Evolutionary conservation across 352 stramenopile species (phyloP), one percentile per base, ranked within the genome.

Genomic region (Phytophthora pisi): DNA sequence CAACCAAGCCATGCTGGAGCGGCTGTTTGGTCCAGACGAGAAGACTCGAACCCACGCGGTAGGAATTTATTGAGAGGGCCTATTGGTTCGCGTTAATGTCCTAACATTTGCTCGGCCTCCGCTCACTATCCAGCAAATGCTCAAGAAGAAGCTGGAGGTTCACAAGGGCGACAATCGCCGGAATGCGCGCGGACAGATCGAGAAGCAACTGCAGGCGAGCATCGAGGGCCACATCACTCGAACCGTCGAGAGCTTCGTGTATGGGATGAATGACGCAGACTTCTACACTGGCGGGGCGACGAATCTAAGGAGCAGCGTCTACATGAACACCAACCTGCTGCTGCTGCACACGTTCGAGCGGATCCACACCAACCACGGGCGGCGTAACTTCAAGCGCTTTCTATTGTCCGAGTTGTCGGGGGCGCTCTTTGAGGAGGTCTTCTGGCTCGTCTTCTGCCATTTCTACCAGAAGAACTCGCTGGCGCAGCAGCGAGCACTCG

Each of bases 211-310:
- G n/a, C 86, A 96, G 57, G 82, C 81, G 1, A 96, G 89, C 57
- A 86, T 96, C 36, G 91, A 97, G 61, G 85, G 89, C 10, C 88
- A 97, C 68, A 89, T 96, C 63, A 96, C 88, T 1, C 88, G 91
- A 23, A 91, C 86, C 0, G 91, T 96, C 11, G 90, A 92, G 51
- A 93, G 89, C 52, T 82, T 78, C 66, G 61, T 81, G 36, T 84
- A 89, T 62, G 66, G 68, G 3, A 42, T 26, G 18, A 67, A 34
- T n/a, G 68, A 68, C 16, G 58, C 50, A 13, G 38, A 55, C 18
- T 34, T 51, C 28, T 30, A 45, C 11, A 30, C 46, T 2, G 31
- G 23, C 18, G 34, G 66, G 15, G 45, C 23, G 8, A 40, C 61
- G 5, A 57, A 49, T 28, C 26, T 45, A 24, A 72, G 73, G 52